Conservation (phyloP, 352 stramenopile genomes). For the Globisporangium spiculum region DNA sequence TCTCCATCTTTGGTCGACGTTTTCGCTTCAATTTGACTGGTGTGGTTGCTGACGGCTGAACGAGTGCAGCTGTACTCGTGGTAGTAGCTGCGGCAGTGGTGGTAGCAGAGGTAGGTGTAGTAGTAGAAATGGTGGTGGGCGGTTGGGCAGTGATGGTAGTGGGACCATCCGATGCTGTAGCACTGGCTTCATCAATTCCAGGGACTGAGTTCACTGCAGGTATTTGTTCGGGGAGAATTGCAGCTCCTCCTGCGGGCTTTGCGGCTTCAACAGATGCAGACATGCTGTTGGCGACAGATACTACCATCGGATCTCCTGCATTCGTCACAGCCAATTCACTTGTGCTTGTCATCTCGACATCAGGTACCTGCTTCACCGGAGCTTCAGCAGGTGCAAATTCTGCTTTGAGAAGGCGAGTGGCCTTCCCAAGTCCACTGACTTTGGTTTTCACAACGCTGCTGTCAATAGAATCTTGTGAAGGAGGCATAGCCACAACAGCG, state of each 20-base stretch:
- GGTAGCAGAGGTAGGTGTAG: not conserved
- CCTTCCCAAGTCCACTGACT: not conserved
- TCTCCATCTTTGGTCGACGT: slow-evolving; percentile 46
- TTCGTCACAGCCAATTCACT: not conserved
- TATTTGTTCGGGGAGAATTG: not conserved
- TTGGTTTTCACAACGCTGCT: not conserved
- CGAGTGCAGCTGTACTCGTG: not conserved
- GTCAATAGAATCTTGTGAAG: not conserved
- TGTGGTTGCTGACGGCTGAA: slow-evolving; percentile 1
- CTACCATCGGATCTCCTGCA: not conserved
- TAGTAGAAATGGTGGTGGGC: not conserved
- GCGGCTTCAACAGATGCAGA: not conserved
- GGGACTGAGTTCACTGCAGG: not conserved
- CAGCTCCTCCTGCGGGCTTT: not conserved
- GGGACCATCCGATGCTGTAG: not conserved
- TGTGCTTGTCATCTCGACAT: not conserved
- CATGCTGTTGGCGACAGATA: not conserved
- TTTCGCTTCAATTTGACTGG: slow-evolving; percentile 30
- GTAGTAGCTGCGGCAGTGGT: not conserved
- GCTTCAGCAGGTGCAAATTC: not conserved
- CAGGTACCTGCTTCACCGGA: not conserved
- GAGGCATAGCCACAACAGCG: not conserved
- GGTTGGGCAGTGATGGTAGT: not conserved
- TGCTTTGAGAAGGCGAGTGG: not conserved
- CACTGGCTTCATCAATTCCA: not conserved